Evolutionary conservation across 257 asterid genomes (phyloP), one percentile per base, ranked within the genome.

Genomic region (Henckelia pumila): DNA sequence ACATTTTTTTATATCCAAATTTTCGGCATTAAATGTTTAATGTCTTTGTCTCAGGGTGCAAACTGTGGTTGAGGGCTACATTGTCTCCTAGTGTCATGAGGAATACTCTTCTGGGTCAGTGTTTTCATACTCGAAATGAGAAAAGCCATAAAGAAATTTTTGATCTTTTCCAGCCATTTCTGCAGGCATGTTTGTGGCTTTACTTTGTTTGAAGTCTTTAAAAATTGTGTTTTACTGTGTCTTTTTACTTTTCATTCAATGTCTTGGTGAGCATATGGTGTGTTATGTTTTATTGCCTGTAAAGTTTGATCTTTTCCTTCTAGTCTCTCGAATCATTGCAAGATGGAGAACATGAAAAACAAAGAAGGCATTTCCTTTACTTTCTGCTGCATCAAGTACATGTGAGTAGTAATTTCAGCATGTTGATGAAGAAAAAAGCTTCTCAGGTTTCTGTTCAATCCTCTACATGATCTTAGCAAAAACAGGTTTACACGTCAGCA

Each of bases 241-340:
- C 23, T 32, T 50, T 61, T 68, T 58, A 47, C 21, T 59, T 11
- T 29, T 61, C 22, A 44, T 37, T 67, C 49, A 11, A 50, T 53
- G 28, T 62, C 44, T 58, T 67, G 50, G 61, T 59, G 61, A 66
- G 30, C 19, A 32, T 17, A 59, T 63, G 52, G 50, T 60, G 35
- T 59, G 63, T 20, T 63, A 55, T 72, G 65, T 66, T 61, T 73
- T 26, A 37, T 58, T 56, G 37, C 44, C 17, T 61, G 56, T 67
- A 74, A 67, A 71, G 30, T 63, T 59, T 64, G 23, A 22, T 58
- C 26, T 76, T 52, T 61, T 68, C 53, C 69, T 59, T 73, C 71
- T 89, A 93, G 99, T 93, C 99, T 76, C 97, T 93, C 52, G 99
- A 93, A 85, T 95, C 95, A 70, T 86, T 93, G 74, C 99, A 88